Evolutionary conservation across 2,329 filamentous ascomycete genomes (phyloP).

Genomic region (Trichoderma simmonsii): DNA sequence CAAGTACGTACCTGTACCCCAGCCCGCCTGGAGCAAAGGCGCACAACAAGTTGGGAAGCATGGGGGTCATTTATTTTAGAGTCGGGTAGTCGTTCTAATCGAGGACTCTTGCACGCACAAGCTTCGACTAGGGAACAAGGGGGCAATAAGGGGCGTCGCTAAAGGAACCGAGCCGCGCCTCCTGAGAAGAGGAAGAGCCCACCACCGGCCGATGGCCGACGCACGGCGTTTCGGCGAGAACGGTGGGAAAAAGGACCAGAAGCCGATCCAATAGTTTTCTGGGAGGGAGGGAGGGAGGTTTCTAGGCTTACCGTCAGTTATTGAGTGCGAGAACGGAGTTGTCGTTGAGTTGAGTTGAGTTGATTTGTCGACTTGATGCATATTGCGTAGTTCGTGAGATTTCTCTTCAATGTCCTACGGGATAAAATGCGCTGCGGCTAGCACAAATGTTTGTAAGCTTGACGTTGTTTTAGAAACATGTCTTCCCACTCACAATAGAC

Average conservation of each 20-base stretch:
- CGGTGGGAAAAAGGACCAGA: neutral
- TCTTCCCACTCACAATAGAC: neutral
- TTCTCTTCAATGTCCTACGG: neutral
- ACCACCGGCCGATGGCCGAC: neutral
- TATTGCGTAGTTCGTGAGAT: neutral
- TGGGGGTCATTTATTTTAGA: neutral
- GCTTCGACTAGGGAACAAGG: constrained; percentile 13
- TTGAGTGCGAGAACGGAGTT: neutral
- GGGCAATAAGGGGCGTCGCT: constrained; percentile 6
- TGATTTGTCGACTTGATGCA: neutral
- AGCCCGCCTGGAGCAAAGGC: neutral
- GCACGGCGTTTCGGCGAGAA: neutral
- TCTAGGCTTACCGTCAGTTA: neutral
- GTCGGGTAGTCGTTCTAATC: neutral
- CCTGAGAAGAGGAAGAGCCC: neutral
- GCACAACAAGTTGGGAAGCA: neutral
- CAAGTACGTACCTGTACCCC: neutral
- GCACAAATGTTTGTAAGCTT: neutral
- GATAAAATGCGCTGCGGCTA: neutral
- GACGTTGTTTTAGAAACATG: neutral
- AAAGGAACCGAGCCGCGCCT: constrained; percentile 2
- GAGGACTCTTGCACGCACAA: neutral
- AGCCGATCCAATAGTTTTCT: neutral
- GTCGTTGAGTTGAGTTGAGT: neutral
- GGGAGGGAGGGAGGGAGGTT: neutral